Conservation (phyloP, 257 asterid species). For the Pogostemon cablin region DNA sequence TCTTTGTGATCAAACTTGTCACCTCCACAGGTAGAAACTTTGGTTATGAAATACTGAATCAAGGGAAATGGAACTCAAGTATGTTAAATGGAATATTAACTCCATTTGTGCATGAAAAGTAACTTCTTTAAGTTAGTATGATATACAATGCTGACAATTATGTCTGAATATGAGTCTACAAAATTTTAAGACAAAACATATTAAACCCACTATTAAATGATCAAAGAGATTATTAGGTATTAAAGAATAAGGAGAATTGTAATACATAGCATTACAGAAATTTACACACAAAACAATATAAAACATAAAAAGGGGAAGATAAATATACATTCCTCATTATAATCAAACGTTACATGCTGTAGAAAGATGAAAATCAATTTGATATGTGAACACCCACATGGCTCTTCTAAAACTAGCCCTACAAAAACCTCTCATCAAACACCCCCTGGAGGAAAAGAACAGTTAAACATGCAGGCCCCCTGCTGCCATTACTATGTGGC, state of each 20-base stretch:
- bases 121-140: conserved; percentile 13
- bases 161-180: neutral
- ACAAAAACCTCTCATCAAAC: conserved; percentile 38
- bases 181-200: too few species aligned
- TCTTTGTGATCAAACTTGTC: conserved; percentile 4
- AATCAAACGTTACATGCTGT: conserved; percentile 2
- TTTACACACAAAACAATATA: conserved; percentile 18
- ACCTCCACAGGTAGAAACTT: conserved; percentile 15
- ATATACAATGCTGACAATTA: conserved; percentile 15
- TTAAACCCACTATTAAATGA: too few species aligned
- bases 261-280: conserved; percentile 5
- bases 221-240: too few species aligned
- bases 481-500: conserved; percentile 17
- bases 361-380: conserved; percentile 9
- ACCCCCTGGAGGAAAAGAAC: conserved; percentile 30
- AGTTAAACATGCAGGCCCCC: conserved; percentile 23
- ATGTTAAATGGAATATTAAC: conserved; percentile 25
- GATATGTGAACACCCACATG: conserved; percentile 30
- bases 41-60: conserved; percentile 13
- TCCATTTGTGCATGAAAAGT: neutral
- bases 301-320: conserved; percentile 2
- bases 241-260: too few species aligned
- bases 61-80: conserved; percentile 16
- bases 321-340: conserved; percentile 25
- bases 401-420: conserved; percentile 39